Conservation (phyloP, 305 asterid species). For the Nicotiana rustica region DNA sequence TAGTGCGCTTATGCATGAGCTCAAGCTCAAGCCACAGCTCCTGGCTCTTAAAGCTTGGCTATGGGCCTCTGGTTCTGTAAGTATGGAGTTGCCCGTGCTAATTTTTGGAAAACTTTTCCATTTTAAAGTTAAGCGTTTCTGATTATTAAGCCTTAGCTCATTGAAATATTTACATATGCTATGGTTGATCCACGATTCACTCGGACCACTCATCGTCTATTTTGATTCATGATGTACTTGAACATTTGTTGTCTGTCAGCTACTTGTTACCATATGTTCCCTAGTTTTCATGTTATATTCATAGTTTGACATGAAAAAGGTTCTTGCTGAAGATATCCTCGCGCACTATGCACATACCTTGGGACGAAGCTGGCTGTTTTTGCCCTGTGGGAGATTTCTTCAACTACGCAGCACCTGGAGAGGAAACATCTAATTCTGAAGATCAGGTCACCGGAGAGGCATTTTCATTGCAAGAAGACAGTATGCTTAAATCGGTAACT, state of each 20-base stretch:
- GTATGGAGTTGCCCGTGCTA: conserved; percentile 35
- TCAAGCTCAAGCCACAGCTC: conserved; percentile 66
- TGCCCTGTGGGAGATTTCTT: conserved; percentile 95
- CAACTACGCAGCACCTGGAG: conserved; percentile 83
- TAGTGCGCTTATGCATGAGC: conserved; percentile 54
- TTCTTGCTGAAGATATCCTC: conserved; percentile 71
- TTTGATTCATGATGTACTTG: neutral
- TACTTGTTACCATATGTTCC: neutral
- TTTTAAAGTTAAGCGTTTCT: neutral
- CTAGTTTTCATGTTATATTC: neutral
- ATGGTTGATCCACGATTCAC: neutral
- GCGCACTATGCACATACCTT: conserved; percentile 87
- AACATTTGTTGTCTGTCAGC: neutral
- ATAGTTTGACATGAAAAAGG: conserved; percentile 22
- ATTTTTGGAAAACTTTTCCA: neutral
- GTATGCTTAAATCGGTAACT: conserved; percentile 35
- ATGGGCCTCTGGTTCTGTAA: conserved; percentile 94
- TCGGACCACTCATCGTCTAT: neutral
- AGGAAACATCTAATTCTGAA: conserved; percentile 46
- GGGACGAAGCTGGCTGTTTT: conserved; percentile 88
- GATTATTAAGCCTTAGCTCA: neutral
- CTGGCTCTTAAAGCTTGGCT: conserved; percentile 75
- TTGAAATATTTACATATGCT: neutral
- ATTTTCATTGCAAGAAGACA: conserved; percentile 32
- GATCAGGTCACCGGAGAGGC: conserved; percentile 36